Conservation (phyloP, 2,329 filamentous ascomycete genomes). For the Colletotrichum godetiae region DNA sequence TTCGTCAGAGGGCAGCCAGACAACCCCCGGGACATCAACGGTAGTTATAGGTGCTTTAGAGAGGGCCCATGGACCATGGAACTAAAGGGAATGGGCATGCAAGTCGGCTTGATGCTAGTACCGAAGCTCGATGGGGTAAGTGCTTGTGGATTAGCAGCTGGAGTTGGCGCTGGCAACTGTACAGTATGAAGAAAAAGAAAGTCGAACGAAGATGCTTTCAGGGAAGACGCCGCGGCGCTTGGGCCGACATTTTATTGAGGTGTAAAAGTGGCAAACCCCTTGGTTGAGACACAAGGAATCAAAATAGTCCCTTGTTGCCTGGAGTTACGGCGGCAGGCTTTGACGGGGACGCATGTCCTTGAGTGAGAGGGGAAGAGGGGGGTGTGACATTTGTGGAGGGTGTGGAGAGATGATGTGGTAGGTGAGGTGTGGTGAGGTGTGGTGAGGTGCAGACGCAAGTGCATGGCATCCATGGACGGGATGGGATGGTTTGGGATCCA, state of each 20-base stretch:
- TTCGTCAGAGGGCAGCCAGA: conserved; percentile 25
- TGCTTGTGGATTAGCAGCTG: conserved; percentile 12
- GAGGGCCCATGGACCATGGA: conserved; percentile 17
- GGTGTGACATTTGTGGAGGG: conserved; percentile 30
- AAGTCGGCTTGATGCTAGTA: conserved; percentile 34
- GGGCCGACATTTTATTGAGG: conserved; percentile 34
- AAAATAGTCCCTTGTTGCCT: conserved; percentile 37
- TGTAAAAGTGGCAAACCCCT: conserved; percentile 31
- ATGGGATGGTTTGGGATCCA: conserved; percentile 13
- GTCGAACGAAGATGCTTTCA: conserved; percentile 32
- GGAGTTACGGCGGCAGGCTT: conserved; percentile 35
- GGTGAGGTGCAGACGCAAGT: conserved; percentile 21
- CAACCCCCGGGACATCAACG: conserved; percentile 27
- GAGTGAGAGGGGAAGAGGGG: not conserved
- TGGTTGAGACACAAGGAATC: conserved; percentile 36
- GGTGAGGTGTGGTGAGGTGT: not conserved
- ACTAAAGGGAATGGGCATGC: conserved; percentile 33
- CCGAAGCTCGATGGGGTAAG: conserved; percentile 27
- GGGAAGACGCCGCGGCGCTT: conserved; percentile 25
- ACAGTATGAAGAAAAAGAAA: conserved; percentile 36
- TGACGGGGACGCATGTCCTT: conserved; percentile 28
- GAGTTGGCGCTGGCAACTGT: not conserved
- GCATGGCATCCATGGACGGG: conserved; percentile 21
- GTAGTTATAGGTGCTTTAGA: conserved; percentile 36
- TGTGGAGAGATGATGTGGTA: conserved; percentile 1